Evolutionary conservation across 1,139 yeast genomes (phyloP), one percentile per base, ranked within the genome.

Genomic region (Kurtzmaniella natalensis): DNA sequence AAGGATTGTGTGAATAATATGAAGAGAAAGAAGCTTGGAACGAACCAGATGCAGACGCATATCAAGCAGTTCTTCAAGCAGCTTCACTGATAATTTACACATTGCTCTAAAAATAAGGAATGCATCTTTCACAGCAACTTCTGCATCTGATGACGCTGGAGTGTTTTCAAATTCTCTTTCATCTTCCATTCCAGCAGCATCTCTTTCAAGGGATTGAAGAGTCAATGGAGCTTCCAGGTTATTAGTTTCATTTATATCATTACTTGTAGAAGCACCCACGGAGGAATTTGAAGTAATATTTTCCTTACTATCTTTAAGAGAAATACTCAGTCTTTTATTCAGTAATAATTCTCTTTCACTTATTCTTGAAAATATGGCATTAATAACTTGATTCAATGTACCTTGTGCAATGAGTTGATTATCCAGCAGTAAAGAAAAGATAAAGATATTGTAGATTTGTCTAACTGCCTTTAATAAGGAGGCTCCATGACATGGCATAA

Each of bases 341-440:
- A 45, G 48, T 36, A 47, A 42, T 15, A 46, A 39, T 5, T 46
- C 37, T 4, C 58, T 48, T 28, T 59, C 65, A 37, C 61, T 65
- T 25, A 88, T 85, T 44, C 94, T 72, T 43, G 82, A 94, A 59
- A 87, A 92, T 11, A 89, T 81, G 4, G 87, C 80, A 38, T 82
- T 80, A 21, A 92, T 87, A 48, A 89, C 85, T 59, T 94, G 98
- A 3, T 95, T 86, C 43, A 94, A 70, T 7, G 94, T 82, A 2
- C 96, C 97, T 61, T 94, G 98, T 0, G 98, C 98, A 39, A 89
- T 81, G 1, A 92, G 85, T 58, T 92, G 98, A 52, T 88, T 92
- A 18, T 86, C 67, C 3, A 92, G 76, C 14, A 84, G 79, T 43
- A 83, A 68, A 0, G 96, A 87, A 41, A 87, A 73, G 30, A 92